phyloP scores from a whole-genome alignment of 495 filamentous ascomycete genomes.

The Sabuloglossum arenarium region DNA sequence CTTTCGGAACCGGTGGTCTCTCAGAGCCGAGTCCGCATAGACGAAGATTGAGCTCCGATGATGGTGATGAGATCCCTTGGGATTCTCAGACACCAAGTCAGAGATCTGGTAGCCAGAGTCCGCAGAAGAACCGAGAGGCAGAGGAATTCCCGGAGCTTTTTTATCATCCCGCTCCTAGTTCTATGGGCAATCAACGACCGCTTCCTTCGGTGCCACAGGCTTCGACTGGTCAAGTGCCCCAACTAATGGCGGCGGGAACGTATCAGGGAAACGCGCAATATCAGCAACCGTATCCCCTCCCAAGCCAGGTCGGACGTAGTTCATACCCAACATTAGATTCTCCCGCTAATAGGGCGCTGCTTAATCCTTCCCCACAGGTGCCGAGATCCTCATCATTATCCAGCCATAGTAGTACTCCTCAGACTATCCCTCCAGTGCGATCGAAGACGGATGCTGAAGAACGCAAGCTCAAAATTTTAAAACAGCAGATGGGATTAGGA shows the following conservation, averaged over 20 bases:
- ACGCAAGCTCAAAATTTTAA: constrained; percentile 30
- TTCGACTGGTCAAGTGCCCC: constrained; percentile 26
- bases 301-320: background rate
- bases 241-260: constrained; percentile 12
- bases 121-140: background rate
- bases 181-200: constrained; percentile 28
- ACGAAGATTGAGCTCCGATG: constrained; percentile 72
- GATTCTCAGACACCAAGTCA: constrained; percentile 30
- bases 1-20: constrained; percentile 67
- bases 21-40: constrained; percentile 43
- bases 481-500: constrained; percentile 21
- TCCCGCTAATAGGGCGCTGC: constrained; percentile 4
- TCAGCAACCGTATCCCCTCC: constrained; percentile 7
- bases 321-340: constrained; percentile 9
- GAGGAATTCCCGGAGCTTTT: constrained; percentile 73
- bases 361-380: constrained; percentile 23
- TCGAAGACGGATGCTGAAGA: constrained; percentile 89
- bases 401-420: constrained; percentile 60
- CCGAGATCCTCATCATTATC: constrained; percentile 75
- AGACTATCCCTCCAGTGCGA: constrained; percentile 58
- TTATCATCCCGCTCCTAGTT: constrained; percentile 61
- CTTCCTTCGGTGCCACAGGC: constrained; percentile 33
- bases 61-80: constrained; percentile 61
- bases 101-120: constrained; percentile 18
- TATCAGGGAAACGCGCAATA: background rate